Base-by-base conservation (phyloP, 2,329 filamentous ascomycete genomes). In the Seiridium unicorne region DNA sequence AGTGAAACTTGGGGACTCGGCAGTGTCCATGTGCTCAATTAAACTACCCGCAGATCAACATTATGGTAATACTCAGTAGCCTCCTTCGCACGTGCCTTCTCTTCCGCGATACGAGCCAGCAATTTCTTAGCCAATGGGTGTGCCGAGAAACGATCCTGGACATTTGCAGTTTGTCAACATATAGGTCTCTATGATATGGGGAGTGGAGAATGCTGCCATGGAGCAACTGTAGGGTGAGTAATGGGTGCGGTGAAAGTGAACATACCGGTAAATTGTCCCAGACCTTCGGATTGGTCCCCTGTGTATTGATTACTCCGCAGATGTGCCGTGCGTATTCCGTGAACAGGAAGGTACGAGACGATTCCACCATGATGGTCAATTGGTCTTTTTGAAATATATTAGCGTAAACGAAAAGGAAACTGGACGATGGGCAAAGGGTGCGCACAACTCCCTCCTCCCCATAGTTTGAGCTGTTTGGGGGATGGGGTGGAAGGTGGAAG, bases 91-190 rank as follows among this genome's bases (percentile, higher is more conserved):
- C 44, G 13, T 26, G 18, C 42, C 18, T 32, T 56, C 18, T 56
- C 53, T 8, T 44, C n/a, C 3, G 53, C 53, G 6, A 44, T 35
- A 13, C 53, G 34, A 31, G 53, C 53, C 1, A 56, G 53, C 9
- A 56, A 18, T 7, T 44, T 9, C 53, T 56, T 56, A 8, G 36
- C 38, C 7, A 56, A n/a, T 11, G 53, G 53, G 38, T 56, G 35
- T 26, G 53, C 13, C 53, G 53, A 56, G 40, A 56, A 56, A 3
- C 53, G 53, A 26, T 56, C 53, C 36, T 42, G 18, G 18, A 56
- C 10, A 32, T 18, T 4, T 26, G 40, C 7, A 1, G 9, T 8
- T 51, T 31, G 32, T 51, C 9, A 51, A 31, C 44, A 18, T 18
- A 7, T 2, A 26, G 18, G 18, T 26, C 2, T 26, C 18, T 26